Base-by-base conservation (phyloP, 495 filamentous ascomycete species). In the Lentithecium fluviatile region DNA sequence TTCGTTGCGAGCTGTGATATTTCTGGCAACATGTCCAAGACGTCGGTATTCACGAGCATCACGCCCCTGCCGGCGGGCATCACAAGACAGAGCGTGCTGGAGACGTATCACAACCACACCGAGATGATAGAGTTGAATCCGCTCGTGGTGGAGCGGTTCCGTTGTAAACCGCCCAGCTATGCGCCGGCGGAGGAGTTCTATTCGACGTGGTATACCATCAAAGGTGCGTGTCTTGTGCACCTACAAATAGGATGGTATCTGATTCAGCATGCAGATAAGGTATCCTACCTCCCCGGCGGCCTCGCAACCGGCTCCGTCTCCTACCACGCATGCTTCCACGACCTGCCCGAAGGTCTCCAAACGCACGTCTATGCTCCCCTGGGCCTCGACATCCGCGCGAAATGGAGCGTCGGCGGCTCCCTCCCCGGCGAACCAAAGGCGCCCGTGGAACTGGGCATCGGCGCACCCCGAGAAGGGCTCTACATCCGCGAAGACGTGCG, bases 101-200 rank as follows among this genome's bases (percentile, higher is more conserved):
- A 82, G 24, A 85, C 86, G 20, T 80, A 92, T 6, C 87, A 89
- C 72, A 80, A 83, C 67, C 88, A 91, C 69, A 71, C 77, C 40
- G 84, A 83, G 58, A 91, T 94, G 82, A 92, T 92, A 66, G 85
- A 89, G 43, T 77, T 91, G 24, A 94, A 91, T 71, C 89, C 89
- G 0, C 79, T 92, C 6, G 88, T 94, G 49, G 81, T 86, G 45
- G 81, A 86, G 37, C 81, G 87, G 40, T 79, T 85, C 55, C 78
- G 79, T 0, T 85, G 86, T 70, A 78, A 77, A 21, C 77, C 87
- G 0, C 88, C 88, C 0, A 67, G 75, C 12, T 78, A 85, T 68
- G 84, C 87, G 6, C 65, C 76, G 6, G 71, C 81, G 7, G 89
- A 94, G 60, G 86, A 91, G 71, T 80, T 75, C 47, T 77, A 84